Evolutionary conservation across 148 eudicot genomes (phyloP).

Genomic region (Rhododendron molle): DNA sequence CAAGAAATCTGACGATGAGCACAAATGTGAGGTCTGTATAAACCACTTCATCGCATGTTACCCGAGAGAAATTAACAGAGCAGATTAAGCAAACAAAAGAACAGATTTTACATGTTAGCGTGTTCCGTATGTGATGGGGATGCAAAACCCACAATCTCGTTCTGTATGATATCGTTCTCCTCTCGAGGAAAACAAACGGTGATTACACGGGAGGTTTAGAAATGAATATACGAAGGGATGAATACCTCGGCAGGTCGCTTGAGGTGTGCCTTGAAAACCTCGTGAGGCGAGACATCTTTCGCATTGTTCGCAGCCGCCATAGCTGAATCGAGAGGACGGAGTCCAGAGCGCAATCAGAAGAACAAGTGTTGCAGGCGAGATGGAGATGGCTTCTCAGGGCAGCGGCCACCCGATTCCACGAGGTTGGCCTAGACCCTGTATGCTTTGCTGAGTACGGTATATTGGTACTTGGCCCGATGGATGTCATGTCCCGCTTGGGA

Average conservation of each 20-base stretch:
- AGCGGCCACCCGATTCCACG: too few species aligned
- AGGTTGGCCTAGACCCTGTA: too few species aligned
- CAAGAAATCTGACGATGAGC: background rate
- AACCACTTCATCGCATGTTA: background rate
- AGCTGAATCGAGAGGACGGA: background rate
- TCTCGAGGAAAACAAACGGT: background rate
- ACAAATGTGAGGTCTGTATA: background rate
- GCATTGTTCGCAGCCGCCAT: constrained; percentile 40
- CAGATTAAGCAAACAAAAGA: too few species aligned
- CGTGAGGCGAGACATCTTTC: constrained; percentile 52
- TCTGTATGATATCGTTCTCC: background rate
- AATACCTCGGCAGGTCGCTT: constrained; percentile 46
- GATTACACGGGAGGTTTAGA: background rate
- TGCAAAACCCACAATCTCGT: background rate
- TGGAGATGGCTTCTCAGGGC: too few species aligned
- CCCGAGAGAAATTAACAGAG: background rate
- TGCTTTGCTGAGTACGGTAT: too few species aligned
- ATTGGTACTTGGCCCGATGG: too few species aligned
- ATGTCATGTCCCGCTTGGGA: too few species aligned
- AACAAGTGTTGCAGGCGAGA: background rate
- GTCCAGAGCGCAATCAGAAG: background rate
- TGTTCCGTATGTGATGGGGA: too few species aligned
- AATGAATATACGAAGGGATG: background rate
- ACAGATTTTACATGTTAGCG: too few species aligned
- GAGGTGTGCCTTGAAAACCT: constrained; percentile 42